These are phyloP conservation scores for Vanrija pseudolonga DNA, from an alignment of 1,284 basidiomycete genomes.

Conservation along the genomic window DNA sequence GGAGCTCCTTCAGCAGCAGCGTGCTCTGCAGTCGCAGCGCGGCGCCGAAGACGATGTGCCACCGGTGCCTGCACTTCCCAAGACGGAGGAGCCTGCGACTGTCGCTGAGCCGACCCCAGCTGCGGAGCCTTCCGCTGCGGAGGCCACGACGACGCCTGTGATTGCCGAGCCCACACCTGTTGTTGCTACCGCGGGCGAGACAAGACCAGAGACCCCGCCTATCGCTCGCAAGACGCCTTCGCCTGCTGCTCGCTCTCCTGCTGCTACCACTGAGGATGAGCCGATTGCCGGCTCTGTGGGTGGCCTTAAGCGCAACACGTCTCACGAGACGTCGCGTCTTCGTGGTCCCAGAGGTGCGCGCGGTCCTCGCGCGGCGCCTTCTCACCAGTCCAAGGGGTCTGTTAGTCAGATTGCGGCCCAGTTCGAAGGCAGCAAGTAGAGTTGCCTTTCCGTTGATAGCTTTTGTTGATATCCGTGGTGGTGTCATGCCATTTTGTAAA, in stretches of 20 bases:
- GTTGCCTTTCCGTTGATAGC: no score
- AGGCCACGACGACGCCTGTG: slow-evolving; percentile 13
- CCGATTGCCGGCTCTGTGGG: slow-evolving; percentile 21
- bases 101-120: slow-evolving; percentile 25
- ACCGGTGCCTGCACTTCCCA: slow-evolving; percentile 1
- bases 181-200: slow-evolving; percentile 1
- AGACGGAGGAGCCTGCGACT: slow-evolving; percentile 11
- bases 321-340: slow-evolving; percentile 51
- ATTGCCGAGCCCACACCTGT: slow-evolving; percentile 3
- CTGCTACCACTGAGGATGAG: slow-evolving; percentile 20
- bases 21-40: slow-evolving; percentile 15
- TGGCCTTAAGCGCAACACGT: slow-evolving; percentile 50
- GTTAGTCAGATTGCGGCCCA: slow-evolving; percentile 30
- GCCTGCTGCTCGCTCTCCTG: slow-evolving; percentile 9
- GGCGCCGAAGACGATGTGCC: slow-evolving; percentile 1
- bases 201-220: slow-evolving; percentile 1
- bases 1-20: slow-evolving; percentile 45
- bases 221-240: slow-evolving; percentile 17
- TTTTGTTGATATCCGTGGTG: no score
- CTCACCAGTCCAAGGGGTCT: slow-evolving; percentile 22
- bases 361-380: slow-evolving; percentile 34
- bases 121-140: slow-evolving; percentile 43
- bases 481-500: no score
- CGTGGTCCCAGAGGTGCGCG: slow-evolving; percentile 41
- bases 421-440: slow-evolving; percentile 25